Base-by-base conservation (phyloP, 177 flowering plant species). In the Telopea speciosissima region DNA sequence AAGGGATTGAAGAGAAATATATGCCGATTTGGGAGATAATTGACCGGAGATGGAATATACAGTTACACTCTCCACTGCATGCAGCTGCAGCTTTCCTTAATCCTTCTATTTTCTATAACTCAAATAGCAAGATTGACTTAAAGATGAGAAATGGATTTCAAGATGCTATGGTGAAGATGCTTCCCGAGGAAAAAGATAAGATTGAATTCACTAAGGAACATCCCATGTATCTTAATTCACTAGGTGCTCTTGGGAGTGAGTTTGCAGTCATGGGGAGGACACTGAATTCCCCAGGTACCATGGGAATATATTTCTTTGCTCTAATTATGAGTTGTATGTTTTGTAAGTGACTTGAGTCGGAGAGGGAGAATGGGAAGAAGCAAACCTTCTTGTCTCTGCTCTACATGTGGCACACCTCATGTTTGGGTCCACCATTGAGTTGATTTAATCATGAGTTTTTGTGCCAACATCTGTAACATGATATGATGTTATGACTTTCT, bases 181-280 rank as follows among this genome's bases (percentile, higher is more conserved):
- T 81, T 65, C 72, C 65, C 11, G 79, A 83, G 45, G 87, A 85
- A 31, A 79, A 72, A 71, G 89, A 85, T 69, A 87, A 82, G 74
- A 75, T 81, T 33, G 88, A 89, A 74, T 79, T 87, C 54, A 82
- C 86, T 5, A 87, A 81, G 73, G 89, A 89, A 63, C 84, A 82
- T 78, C 88, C 89, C 16, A 52, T 81, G 68, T 89, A 87, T 69
- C 68, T 87, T 62, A 89, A 87, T 80, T 84, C 88, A 40, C 87
- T 81, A 58, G 90, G 93, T 49, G 88, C 89, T 72, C 76, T 89
- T 45, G 86, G 87, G 24, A 89, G 84, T 65, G 86, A 82, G 58
- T 87, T 89, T 79, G 90, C 93, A 61, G 75, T 84, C 72, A 73
- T 83, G 83, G 90, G 88, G 69, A 83, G 93, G 80, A 83, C 83